Percentiles rank a stretch among this genome's conserved stretches.
Conservation (phyloP, 257 asterid species). For the Solanum pinnatisectum region DNA sequence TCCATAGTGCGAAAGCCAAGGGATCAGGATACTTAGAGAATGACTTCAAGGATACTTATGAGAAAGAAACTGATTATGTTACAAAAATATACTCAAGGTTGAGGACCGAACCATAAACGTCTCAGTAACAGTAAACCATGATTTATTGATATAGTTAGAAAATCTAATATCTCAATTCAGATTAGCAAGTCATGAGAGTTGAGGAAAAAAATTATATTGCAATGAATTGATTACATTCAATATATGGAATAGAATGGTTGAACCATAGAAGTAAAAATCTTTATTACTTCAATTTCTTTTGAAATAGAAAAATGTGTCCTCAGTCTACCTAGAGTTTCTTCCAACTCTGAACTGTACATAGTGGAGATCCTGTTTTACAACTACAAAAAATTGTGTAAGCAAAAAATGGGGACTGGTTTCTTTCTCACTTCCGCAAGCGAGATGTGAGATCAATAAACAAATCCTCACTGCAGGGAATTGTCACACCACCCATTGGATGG, state of each 20-base stretch:
- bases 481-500: constrained; percentile 21
- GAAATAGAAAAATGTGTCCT: background rate
- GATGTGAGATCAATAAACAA: background rate
- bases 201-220: background rate
- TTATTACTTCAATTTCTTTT: background rate
- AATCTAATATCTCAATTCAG: no score
- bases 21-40: background rate
- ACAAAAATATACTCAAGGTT: background rate
- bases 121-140: background rate
- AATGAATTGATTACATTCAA: background rate
- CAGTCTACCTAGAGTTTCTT: background rate
- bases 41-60: background rate
- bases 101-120: background rate
- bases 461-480: constrained; percentile 23
- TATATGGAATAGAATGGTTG: background rate
- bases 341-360: background rate
- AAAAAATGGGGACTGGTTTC: no score
- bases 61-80: background rate
- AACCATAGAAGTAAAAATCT: background rate
- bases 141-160: background rate
- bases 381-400: background rate
- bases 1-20: background rate
- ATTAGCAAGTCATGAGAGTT: no score
- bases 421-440: background rate
- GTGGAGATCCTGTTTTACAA: background rate